Evolutionary conservation across 2,329 filamentous ascomycete species (phyloP), one percentile per base, ranked within the genome.

Genomic region (Trichothecium roseum): DNA sequence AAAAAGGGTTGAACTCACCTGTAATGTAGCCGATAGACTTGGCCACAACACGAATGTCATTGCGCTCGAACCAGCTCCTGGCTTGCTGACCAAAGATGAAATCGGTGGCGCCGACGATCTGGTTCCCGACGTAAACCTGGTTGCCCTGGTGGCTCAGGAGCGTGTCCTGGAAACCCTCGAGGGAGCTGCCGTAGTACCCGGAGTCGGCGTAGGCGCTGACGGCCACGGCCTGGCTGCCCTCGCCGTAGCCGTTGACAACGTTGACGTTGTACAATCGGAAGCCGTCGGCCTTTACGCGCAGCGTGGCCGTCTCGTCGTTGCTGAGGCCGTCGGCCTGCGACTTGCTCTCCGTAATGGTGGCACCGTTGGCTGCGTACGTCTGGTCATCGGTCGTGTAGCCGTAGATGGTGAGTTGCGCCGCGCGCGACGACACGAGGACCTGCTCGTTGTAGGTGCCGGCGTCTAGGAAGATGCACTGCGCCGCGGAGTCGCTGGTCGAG

Each of bases 231-330:
- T 69, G 65, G 37, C 54, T 59, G 1, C 64, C 64, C 41, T 60
- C 40, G n/a, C 66, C 66, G 36, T 62, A 64, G 0, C 55, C 57
- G 43, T 69, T 70, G 10, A 55, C 53, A 9, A 69, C 54, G 36
- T 69, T 74, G 50, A 81, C 60, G 43, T 81, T 81, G 59, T 81
- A 81, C 14, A 79, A 55, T 44, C 68, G 70, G 39, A 79, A 64
- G 44, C 71, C 64, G 5, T 53, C 48, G 1, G 68, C 63, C 45
- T 60, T 57, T 18, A 66, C 57, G 8, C 62, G 51, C 18, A 69
- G 52, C 0, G 64, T 66, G 2, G 56, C 64, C 1, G 61, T 77
- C 39, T 53, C 49, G 42, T 80, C 76, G 42, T 81, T 72, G 45
- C 52, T 66, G 28, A 62, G 42, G 1, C 59, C 60, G 37, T 64